These are phyloP conservation scores for Paracoccidioides lutzii DNA, from an alignment of 2,329 filamentous ascomycete genomes.

Conservation along the genomic window DNA sequence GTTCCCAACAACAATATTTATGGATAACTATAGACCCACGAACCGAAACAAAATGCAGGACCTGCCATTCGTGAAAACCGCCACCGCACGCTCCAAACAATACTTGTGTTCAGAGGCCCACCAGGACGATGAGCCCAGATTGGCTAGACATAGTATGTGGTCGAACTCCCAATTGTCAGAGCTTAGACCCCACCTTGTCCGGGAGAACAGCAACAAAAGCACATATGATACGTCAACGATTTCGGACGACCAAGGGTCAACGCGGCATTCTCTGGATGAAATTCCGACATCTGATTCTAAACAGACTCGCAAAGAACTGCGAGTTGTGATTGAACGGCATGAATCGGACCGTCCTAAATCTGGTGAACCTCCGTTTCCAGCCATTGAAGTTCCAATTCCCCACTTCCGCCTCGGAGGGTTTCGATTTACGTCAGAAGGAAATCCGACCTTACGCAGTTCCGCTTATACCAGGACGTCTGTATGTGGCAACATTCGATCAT, in stretches of 20 bases:
- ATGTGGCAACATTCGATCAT: conserved; percentile 56
- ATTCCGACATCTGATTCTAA: conserved; percentile 24
- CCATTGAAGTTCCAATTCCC: conserved; percentile 65
- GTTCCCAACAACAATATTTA: conserved; percentile 10
- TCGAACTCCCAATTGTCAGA: conserved; percentile 32
- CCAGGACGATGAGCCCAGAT: conserved; percentile 20
- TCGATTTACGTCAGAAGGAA: conserved; percentile 63
- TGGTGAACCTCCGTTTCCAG: conserved; percentile 42
- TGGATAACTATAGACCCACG: conserved; percentile 21
- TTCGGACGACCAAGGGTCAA: conserved; percentile 20
- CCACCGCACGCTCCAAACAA: conserved; percentile 47
- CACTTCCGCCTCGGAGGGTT: conserved; percentile 74
- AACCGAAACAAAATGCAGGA: conserved; percentile 22
- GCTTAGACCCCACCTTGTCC: conserved; percentile 18
- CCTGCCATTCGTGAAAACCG: conserved; percentile 25
- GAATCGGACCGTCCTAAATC: conserved; percentile 51
- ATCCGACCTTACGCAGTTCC: conserved; percentile 67
- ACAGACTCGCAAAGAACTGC: conserved; percentile 52
- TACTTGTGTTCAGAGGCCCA: conserved; percentile 31
- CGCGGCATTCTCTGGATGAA: conserved; percentile 62
- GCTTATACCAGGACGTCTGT: conserved; percentile 55
- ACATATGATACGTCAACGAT: conserved; percentile 13
- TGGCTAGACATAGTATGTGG: conserved; percentile 24
- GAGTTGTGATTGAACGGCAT: conserved; percentile 66
- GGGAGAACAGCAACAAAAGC: conserved; percentile 17